Evolutionary conservation across 2,329 filamentous ascomycete species (phyloP), one percentile per base, ranked within the genome.

Genomic region (Myriosclerotinia scirpicola): DNA sequence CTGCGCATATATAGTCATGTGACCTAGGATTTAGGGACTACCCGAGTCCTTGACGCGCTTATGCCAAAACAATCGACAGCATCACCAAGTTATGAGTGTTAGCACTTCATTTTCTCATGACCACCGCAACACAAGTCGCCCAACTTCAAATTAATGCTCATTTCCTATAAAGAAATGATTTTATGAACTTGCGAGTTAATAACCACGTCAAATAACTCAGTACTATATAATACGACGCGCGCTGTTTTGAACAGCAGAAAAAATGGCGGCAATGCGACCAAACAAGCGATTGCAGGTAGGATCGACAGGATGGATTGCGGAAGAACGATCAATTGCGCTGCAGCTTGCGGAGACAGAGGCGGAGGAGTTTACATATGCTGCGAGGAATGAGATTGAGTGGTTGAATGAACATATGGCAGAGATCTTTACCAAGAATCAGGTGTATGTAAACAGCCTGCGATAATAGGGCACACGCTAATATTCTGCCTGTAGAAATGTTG

Each of bases 391-490:
- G 78, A 82, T 98, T 75, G 93, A 98, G 77, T 99, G 95, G 95
- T 83, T 99, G 73, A 98, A 99, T 76, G 95, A 98, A 80, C 95
- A 99, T 78, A 97, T 99, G 94, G 87, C 87, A 60, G 92, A 96
- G 70, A 92, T 99, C 75, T 96, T 98, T 77, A 90, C 88, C 74
- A 88, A 90, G 73, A 90, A 93, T 75, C 87, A 93, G 79, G 86
- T 93, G 95, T 97, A 86, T 75, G 90, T 84, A 71, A 73, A 75
- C 71, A 72, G 66, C 63, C 68, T 54, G 44, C n/a, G 55, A 44
- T 59, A 67, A 40, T 40, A 67, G 44, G 44, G 26, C 34, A 40
- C 26, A 9, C 60, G 48, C 71, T 75, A 55, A 74, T 61, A 54
- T 46, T 34, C 15, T n/a, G 15, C 11, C 30, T 36, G 36, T 74